Evolutionary conservation across 805 yeast genomes (phyloP).

Genomic region (Starmerella sirachaensis): DNA sequence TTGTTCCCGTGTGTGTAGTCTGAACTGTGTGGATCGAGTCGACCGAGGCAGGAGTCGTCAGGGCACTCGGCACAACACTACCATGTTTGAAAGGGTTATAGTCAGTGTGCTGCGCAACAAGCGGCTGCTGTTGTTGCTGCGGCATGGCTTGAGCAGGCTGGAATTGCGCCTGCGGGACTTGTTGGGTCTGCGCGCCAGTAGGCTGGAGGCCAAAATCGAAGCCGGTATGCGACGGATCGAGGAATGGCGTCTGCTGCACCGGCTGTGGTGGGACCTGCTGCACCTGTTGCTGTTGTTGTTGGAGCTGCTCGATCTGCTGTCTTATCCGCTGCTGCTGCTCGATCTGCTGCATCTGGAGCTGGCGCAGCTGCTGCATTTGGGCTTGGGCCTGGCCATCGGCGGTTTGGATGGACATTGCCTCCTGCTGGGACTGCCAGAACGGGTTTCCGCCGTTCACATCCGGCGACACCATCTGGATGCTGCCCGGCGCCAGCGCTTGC

Average conservation of each 20-base stretch:
- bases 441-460: slow-evolving; percentile 15
- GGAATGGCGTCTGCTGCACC: slow-evolving; percentile 17
- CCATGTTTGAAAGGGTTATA: slow-evolving; percentile 19
- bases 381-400: slow-evolving; percentile 23
- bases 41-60: slow-evolving; percentile 26
- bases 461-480: slow-evolving; percentile 6
- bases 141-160: slow-evolving; percentile 19
- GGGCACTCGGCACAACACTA: slow-evolving; percentile 28
- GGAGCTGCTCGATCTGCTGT: slow-evolving; percentile 21
- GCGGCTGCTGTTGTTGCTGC: slow-evolving; percentile 1
- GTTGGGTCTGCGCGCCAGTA: slow-evolving; percentile 5
- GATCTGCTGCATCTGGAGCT: slow-evolving; percentile 23
- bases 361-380: slow-evolving; percentile 26
- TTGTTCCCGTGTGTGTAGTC: slow-evolving; percentile 27
- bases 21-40: no score
- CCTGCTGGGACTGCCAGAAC: slow-evolving; percentile 20
- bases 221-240: slow-evolving; percentile 16
- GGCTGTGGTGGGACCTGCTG: slow-evolving; percentile 17
- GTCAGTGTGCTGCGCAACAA: slow-evolving; percentile 6
- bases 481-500: slow-evolving; percentile 12
- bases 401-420: slow-evolving; percentile 20
- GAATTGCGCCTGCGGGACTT: slow-evolving; percentile 21
- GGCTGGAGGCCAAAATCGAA: slow-evolving; percentile 13
- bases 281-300: slow-evolving; percentile 17
- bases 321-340: slow-evolving; percentile 22